These are phyloP conservation scores for Chenopodium quinoa DNA, from an alignment of 148 eudicot species.

Conservation along the genomic window DNA sequence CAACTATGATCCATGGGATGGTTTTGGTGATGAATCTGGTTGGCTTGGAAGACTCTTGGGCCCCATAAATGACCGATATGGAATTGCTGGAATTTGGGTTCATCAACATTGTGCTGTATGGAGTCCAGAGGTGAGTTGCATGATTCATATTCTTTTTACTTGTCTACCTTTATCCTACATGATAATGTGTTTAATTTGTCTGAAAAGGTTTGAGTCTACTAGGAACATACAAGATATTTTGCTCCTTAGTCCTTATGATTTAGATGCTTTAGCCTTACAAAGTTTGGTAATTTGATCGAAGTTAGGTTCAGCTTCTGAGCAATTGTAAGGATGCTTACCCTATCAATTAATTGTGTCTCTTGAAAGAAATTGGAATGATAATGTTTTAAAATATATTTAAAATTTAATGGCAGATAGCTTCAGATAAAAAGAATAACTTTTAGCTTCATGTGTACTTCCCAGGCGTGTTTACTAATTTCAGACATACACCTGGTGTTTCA, in stretches of 20 bases:
- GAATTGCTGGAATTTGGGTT: constrained; percentile 97
- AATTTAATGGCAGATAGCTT: no score
- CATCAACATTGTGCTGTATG: constrained; percentile 99
- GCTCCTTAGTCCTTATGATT: neutral
- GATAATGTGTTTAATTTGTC: neutral
- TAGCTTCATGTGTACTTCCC: no score
- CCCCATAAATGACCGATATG: constrained; percentile 84
- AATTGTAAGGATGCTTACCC: neutral
- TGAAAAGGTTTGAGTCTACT: neutral
- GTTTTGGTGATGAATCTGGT: constrained; percentile 91
- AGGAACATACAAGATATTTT: neutral
- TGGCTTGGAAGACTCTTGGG: constrained; percentile 96
- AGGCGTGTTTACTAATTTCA: no score
- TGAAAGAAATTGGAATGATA: neutral
- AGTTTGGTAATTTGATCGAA: neutral
- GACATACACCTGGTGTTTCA: no score
- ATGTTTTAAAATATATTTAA: neutral
- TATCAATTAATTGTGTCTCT: neutral
- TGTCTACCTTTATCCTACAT: constrained; percentile 5
- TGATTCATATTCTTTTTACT: constrained; percentile 22
- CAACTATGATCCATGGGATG: constrained; percentile 80
- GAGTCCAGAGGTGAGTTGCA: constrained; percentile 91
- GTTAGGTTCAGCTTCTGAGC: neutral
- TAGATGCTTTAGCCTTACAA: neutral
- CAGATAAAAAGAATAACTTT: no score